Conservation (phyloP, 768 basidiomycete species). For the Megacollybia marginata region DNA sequence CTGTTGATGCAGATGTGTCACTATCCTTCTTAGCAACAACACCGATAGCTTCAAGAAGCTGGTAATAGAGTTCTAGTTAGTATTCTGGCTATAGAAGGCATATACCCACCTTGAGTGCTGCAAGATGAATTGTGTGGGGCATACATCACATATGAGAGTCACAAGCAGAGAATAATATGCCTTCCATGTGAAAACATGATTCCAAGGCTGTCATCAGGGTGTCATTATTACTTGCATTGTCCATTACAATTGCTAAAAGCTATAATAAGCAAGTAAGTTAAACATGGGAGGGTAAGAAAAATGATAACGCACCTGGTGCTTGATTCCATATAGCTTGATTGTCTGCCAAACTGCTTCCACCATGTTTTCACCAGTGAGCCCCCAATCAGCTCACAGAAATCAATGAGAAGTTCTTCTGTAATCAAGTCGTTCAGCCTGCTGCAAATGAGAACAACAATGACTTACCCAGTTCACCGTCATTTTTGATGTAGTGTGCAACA, state of each 20-base stretch:
- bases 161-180: no score
- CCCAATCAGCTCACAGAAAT: conserved; percentile 20
- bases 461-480: conserved; percentile 16
- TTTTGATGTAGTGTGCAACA: conserved; percentile 20
- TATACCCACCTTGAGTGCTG: conserved; percentile 16
- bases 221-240: conserved; percentile 17
- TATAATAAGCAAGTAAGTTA: not conserved
- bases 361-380: conserved; percentile 18
- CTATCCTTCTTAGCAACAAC: conserved; percentile 7
- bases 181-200: not conserved
- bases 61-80: not conserved
- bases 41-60: conserved; percentile 26
- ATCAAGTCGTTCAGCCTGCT: not conserved
- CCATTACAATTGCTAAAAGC: conserved; percentile 10
- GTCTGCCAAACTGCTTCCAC: conserved; percentile 14
- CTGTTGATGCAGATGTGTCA: not conserved
- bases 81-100: no score
- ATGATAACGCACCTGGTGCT: conserved; percentile 1
- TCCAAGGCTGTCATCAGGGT: conserved; percentile 9
- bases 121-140: conserved; percentile 19
- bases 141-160: conserved; percentile 16
- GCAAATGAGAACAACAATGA: not conserved
- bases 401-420: conserved; percentile 18
- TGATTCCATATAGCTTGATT: conserved; percentile 8
- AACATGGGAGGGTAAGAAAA: not conserved